A percentile compares a stretch with the other conserved stretches of the same genome.
Conservation (phyloP, 768 basidiomycete genomes). For the Lyophyllum semitale region DNA sequence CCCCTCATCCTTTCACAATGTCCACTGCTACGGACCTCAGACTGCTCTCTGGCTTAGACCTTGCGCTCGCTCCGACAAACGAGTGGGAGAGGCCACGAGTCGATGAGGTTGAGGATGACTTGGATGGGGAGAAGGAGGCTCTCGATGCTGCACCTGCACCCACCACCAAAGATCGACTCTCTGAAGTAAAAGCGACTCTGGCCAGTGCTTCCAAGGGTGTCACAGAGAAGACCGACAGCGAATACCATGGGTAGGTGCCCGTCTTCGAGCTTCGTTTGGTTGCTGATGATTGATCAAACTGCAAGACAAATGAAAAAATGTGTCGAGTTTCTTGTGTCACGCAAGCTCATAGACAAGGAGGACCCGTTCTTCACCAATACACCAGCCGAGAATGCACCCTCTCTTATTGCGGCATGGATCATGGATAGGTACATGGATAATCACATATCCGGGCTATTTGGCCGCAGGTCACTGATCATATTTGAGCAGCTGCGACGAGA, state of each 20-base stretch:
- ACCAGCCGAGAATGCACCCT: conserved; percentile 17
- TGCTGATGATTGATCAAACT: background rate
- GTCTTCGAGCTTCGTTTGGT: background rate
- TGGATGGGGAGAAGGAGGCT: conserved; percentile 24
- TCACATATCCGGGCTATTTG: background rate
- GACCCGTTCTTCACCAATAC: conserved; percentile 17
- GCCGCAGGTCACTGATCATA: too few species aligned
- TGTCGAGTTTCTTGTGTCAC: conserved; percentile 13
- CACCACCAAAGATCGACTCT: background rate
- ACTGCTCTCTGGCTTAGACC: background rate
- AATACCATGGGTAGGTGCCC: conserved; percentile 27
- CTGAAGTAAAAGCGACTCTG: background rate
- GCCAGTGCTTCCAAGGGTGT: conserved; percentile 29
- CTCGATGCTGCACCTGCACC: background rate
- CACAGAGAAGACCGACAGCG: conserved; percentile 25
- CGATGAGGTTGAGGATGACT: conserved; percentile 21
- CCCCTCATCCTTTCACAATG: background rate
- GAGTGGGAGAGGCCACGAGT: background rate
- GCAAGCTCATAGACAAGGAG: conserved; percentile 16
- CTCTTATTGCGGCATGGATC: conserved; percentile 29
- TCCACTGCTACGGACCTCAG: background rate
- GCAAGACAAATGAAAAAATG: conserved; percentile 20
- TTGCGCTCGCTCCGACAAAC: background rate
- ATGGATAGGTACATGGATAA: conserved; percentile 22
- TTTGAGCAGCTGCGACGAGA: conserved; percentile 25